These are phyloP conservation scores for Berberis thunbergii DNA, from an alignment of 164 flowering plant genomes.

Conservation along the genomic window DNA sequence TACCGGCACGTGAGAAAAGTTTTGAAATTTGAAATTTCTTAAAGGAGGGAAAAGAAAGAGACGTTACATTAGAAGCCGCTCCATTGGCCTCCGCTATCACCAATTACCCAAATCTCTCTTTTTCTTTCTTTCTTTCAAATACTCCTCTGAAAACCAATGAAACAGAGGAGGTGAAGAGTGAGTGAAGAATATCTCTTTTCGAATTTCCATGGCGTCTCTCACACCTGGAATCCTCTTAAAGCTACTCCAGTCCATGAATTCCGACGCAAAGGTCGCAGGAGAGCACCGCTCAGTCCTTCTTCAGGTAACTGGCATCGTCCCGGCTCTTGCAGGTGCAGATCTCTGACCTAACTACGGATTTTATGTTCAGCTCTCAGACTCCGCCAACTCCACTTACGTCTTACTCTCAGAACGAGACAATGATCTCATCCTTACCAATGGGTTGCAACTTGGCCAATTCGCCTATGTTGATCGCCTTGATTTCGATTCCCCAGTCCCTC, in stretches of 20 bases:
- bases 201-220: constrained; percentile 54
- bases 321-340: constrained; percentile 55
- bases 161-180: neutral
- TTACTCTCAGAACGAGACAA: constrained; percentile 75
- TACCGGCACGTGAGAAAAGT: no score
- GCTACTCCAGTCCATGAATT: constrained; percentile 79
- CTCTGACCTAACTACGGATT: constrained; percentile 79
- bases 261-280: constrained; percentile 56
- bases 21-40: no score
- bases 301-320: constrained; percentile 84
- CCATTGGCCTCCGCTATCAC: no score
- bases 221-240: constrained; percentile 81
- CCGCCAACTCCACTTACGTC: constrained; percentile 82
- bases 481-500: constrained; percentile 17
- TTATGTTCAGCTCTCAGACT: constrained; percentile 85
- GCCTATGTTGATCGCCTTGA: constrained; percentile 62
- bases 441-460: constrained; percentile 87
- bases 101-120: no score
- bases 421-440: constrained; percentile 81
- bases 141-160: no score
- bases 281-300: constrained; percentile 83
- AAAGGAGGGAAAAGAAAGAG: no score
- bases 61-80: no score
- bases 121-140: no score
- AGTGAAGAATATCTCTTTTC: neutral